Evolutionary conservation across 2,329 filamentous ascomycete species (phyloP), one percentile per base, ranked within the genome.

Genomic region (Aspergillus arachidicola): DNA sequence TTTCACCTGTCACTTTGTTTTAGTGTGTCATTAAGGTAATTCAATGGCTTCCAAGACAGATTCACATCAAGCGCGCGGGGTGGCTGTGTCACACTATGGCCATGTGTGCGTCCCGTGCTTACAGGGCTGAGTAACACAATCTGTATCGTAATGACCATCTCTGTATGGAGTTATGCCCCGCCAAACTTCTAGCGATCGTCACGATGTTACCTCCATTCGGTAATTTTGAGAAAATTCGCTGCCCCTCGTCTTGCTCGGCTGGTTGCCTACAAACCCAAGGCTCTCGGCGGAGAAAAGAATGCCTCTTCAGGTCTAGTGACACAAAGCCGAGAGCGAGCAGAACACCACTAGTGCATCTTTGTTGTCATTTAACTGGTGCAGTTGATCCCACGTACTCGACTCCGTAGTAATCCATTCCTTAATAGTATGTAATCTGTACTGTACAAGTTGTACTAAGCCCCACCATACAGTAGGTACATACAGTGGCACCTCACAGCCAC

Each of bases 61-160:
- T 16, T 55, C 16, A 1, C 28, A 32, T 43, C 32, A 53, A 43
- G 58, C 58, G 48, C 48, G 48, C 32, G 34, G 36, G 57, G 36
- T 63, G 61, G 57, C 57, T 63, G 45, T 56, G 61, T 45, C 53
- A 48, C 53, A 4, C 21, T 41, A 23, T 53, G 28, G 51, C 51
- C 51, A 36, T 54, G 12, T 54, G 30, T 55, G 38, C 16, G 34
- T 26, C 58, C 59, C 53, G 59, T 57, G 54, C 55, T 58, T 51
- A 57, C 62, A 64, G 59, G 62, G 62, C 62, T 64, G 62, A 64
- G 59, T 51, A 51, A 21, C 23, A 11, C 14, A 30, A 30, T n/a
- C 26, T 3, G 48, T 51, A 51, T 32, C n/a, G 11, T 51, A 1
- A 6, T 51, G 21, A 34, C 48, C 19, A 19, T 51, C 28, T n/a